Conservation (phyloP, 164 flowering plant genomes). For the Cinnamomum micranthum region DNA sequence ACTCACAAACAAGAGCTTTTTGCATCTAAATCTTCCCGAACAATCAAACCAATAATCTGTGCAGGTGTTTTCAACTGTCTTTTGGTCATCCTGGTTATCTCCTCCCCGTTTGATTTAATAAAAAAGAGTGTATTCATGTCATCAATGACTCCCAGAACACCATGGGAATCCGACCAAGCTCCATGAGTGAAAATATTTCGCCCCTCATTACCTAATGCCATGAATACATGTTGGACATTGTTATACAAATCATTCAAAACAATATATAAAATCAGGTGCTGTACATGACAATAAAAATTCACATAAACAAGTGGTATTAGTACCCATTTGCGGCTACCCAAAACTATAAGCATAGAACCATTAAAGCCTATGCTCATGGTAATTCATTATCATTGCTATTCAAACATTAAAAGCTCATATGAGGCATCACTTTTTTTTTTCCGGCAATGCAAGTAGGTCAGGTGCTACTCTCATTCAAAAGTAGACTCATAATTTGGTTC, state of each 20-base stretch:
- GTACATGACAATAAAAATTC: not conserved
- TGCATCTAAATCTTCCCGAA: conserved; percentile 33
- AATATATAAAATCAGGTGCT: not conserved
- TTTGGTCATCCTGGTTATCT: conserved; percentile 49
- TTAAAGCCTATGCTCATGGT: no score
- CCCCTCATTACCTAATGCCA: conserved; percentile 37
- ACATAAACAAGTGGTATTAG: no score
- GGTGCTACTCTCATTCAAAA: no score
- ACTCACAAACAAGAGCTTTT: conserved; percentile 68
- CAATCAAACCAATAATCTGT: conserved; percentile 56
- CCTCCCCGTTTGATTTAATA: conserved; percentile 76
- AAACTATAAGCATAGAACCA: no score
- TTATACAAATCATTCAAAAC: no score
- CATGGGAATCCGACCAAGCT: conserved; percentile 80
- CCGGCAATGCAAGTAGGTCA: no score
- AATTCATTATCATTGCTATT: no score
- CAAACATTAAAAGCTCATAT: no score
- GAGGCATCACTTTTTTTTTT: no score
- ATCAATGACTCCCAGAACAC: conserved; percentile 74
- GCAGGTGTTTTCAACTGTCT: conserved; percentile 46
- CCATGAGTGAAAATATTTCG: conserved; percentile 48
- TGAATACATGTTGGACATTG: not conserved
- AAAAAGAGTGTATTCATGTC: conserved; percentile 54
- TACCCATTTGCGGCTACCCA: no score
- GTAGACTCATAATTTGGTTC: no score